Evolutionary conservation across 1,284 basidiomycete species (phyloP).

Genomic region (Pascua guehoae): DNA sequence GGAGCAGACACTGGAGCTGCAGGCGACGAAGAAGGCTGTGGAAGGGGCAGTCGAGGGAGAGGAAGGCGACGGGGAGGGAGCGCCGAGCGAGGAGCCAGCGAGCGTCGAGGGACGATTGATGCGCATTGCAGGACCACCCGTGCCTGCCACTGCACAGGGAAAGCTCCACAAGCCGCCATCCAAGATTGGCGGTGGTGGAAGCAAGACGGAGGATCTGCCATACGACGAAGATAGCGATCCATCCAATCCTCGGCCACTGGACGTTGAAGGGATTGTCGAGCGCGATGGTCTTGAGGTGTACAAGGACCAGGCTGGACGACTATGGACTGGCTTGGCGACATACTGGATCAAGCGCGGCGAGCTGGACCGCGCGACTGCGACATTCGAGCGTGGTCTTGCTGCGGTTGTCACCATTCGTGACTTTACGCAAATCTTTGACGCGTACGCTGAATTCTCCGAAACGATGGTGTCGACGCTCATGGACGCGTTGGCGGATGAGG

Average conservation of each 20-base stretch:
- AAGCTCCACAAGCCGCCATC: conserved; percentile 28
- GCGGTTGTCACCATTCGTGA: conserved; percentile 90
- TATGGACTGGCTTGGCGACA: conserved; percentile 95
- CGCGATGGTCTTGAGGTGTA: conserved; percentile 83
- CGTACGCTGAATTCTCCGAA: conserved; percentile 91
- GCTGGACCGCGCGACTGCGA: conserved; percentile 80
- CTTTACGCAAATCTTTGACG: conserved; percentile 97
- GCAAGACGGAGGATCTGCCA: conserved; percentile 53
- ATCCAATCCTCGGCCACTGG: conserved; percentile 65
- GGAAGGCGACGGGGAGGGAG: conserved; percentile 15
- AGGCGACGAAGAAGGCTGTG: conserved; percentile 49
- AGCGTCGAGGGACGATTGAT: conserved; percentile 64
- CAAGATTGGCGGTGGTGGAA: conserved; percentile 9
- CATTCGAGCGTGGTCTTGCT: conserved; percentile 83
- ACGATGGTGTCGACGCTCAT: conserved; percentile 87
- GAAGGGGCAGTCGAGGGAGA: conserved; percentile 52
- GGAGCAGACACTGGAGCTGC: conserved; percentile 60
- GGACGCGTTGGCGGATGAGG: conserved; percentile 65
- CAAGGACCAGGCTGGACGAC: conserved; percentile 90
- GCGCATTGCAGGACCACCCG: conserved; percentile 68
- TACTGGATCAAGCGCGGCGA: conserved; percentile 98
- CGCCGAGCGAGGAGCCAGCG: conserved; percentile 48
- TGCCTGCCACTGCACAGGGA: conserved; percentile 50
- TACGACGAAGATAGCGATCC: conserved; percentile 83
- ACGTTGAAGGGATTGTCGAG: conserved; percentile 79